These are phyloP conservation scores for Periconia digitata DNA, from an alignment of 2,329 filamentous ascomycete species.

Conservation along the genomic window DNA sequence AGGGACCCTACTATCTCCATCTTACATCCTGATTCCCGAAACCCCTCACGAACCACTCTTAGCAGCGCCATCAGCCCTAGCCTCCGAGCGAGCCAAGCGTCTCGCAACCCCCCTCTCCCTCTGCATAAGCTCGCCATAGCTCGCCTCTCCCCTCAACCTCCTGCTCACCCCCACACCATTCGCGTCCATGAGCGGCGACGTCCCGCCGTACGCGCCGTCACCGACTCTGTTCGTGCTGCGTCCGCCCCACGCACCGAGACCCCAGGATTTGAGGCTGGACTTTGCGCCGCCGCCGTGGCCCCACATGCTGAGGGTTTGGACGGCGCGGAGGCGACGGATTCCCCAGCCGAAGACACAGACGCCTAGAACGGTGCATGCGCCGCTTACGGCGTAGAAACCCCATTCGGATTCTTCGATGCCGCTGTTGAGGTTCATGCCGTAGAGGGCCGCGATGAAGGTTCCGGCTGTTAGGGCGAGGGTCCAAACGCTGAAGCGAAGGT, in stretches of 20 bases:
- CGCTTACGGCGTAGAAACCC: slow-evolving; percentile 78
- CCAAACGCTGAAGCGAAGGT: slow-evolving; percentile 93
- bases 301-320: slow-evolving; percentile 89
- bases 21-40: too few species aligned
- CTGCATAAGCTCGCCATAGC: slow-evolving; percentile 27
- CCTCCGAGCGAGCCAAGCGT: slow-evolving; percentile 30
- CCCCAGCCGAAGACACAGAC: slow-evolving; percentile 81
- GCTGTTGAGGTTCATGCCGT: slow-evolving; percentile 99
- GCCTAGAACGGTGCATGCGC: slow-evolving; percentile 70
- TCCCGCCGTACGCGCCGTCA: slow-evolving; percentile 13
- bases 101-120: slow-evolving; percentile 30
- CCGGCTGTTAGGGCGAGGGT: slow-evolving; percentile 93
- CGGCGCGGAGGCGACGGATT: slow-evolving; percentile 76
- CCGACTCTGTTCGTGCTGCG: slow-evolving; percentile 18
- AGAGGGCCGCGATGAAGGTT: slow-evolving; percentile 96
- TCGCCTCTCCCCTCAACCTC: slow-evolving; percentile 20
- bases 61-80: slow-evolving; percentile 4
- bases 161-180: slow-evolving; percentile 19
- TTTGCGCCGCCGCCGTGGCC: slow-evolving; percentile 42
- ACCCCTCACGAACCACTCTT: slow-evolving; percentile 4
- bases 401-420: slow-evolving; percentile 93
- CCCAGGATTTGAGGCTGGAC: slow-evolving; percentile 19
- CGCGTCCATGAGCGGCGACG: slow-evolving; percentile 17
- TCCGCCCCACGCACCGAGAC: slow-evolving; percentile 32
- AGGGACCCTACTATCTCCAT: slow-evolving; percentile 6